Evolutionary conservation across 805 yeast genomes (phyloP).

Genomic region (Candida anglica): DNA sequence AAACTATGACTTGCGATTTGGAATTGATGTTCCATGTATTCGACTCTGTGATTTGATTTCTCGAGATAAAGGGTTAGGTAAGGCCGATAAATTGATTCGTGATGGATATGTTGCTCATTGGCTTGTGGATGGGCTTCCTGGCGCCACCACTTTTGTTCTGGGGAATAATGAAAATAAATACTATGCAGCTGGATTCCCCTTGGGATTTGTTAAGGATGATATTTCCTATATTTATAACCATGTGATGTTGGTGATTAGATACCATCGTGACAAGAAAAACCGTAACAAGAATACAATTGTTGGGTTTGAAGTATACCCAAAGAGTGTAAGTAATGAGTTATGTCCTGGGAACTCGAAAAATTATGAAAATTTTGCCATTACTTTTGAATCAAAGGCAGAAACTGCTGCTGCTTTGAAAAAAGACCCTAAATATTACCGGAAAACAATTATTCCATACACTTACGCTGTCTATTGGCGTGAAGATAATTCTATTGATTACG

Average conservation of each 20-base stretch:
- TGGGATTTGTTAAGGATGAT: slow-evolving; percentile 65
- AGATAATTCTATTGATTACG: slow-evolving; percentile 61
- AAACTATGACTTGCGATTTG: slow-evolving; percentile 62
- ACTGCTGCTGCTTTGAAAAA: slow-evolving; percentile 12
- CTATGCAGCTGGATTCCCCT: slow-evolving; percentile 83
- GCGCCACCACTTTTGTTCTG: slow-evolving; percentile 75
- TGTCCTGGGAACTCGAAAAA: slow-evolving; percentile 75
- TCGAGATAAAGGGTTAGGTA: slow-evolving; percentile 43
- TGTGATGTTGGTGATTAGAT: slow-evolving; percentile 74
- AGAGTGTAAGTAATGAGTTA: slow-evolving; percentile 58
- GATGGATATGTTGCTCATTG: slow-evolving; percentile 78
- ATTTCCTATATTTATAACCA: slow-evolving; percentile 68
- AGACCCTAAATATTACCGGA: slow-evolving; percentile 21
- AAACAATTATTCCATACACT: slow-evolving; percentile 64
- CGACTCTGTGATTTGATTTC: slow-evolving; percentile 67
- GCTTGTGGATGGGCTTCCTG: slow-evolving; percentile 80
- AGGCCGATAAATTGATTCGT: slow-evolving; percentile 59
- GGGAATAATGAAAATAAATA: slow-evolving; percentile 58
- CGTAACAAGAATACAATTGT: slow-evolving; percentile 55
- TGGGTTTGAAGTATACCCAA: slow-evolving; percentile 88
- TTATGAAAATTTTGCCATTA: slow-evolving; percentile 54
- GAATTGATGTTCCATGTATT: slow-evolving; percentile 61
- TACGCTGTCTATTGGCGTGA: slow-evolving; percentile 89
- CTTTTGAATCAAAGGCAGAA: slow-evolving; percentile 18
- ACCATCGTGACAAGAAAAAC: slow-evolving; percentile 45